phyloP scores from a whole-genome alignment of 345 rosid genomes.

The Syzygium grande region DNA sequence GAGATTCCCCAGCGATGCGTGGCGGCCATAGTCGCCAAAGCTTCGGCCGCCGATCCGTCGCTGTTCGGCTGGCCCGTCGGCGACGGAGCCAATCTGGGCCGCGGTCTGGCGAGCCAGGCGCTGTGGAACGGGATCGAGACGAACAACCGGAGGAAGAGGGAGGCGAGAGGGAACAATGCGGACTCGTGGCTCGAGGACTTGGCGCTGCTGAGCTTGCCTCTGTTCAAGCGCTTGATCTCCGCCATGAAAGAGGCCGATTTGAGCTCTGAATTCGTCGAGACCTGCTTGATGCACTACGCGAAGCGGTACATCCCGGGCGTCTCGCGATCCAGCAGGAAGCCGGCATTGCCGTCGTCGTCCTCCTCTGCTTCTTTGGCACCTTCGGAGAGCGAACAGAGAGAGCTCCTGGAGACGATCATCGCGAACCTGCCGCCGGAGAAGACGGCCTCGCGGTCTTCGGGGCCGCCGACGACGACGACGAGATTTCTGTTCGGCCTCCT shows the following conservation, averaged over 20 bases:
- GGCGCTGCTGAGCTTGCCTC: constrained; percentile 35
- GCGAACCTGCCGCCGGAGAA: constrained; percentile 54
- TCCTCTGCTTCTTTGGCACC: constrained; percentile 26
- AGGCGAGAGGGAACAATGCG: constrained; percentile 13
- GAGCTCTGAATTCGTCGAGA: constrained; percentile 58
- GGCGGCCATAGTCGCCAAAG: constrained; percentile 50
- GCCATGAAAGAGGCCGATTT: constrained; percentile 55
- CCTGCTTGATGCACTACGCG: constrained; percentile 74
- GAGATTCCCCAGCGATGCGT: constrained; percentile 61
- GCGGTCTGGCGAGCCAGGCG: constrained; percentile 18
- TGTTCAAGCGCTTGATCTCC: constrained; percentile 49
- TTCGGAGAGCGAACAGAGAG: constrained; percentile 74
- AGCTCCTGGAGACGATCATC: constrained; percentile 57
- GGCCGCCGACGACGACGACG: constrained; percentile 30
- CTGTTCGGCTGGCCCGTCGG: constrained; percentile 93
- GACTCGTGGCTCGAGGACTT: constrained; percentile 79
- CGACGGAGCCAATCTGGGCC: constrained; percentile 16
- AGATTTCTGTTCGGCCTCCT: constrained; percentile 65
- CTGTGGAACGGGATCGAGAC: constrained; percentile 52
- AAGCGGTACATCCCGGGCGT: constrained; percentile 77
- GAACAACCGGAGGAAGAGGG: constrained; percentile 25
- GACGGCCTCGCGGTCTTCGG: constrained; percentile 32
- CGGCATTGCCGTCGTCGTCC: constrained; percentile 30
- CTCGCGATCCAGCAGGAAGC: constrained; percentile 62
- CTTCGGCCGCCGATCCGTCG: constrained; percentile 61